These are phyloP conservation scores for Neocatenulostroma microsporum DNA, from an alignment of 2,329 filamentous ascomycete species.

Conservation along the genomic window DNA sequence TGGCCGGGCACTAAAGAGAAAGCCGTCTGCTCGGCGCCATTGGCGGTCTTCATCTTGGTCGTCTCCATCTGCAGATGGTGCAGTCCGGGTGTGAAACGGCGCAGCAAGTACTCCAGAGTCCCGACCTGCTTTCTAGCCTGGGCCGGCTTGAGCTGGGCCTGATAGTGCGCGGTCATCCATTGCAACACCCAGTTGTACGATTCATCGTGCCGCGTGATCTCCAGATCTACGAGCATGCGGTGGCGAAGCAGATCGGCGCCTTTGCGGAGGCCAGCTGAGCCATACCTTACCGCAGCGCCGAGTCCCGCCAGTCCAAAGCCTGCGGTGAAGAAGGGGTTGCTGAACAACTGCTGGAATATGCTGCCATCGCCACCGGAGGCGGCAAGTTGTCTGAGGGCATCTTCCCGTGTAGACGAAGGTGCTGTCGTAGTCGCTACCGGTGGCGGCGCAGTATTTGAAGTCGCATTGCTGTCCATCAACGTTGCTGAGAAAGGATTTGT, in stretches of 20 bases:
- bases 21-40: constrained; percentile 64
- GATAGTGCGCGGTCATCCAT: constrained; percentile 67
- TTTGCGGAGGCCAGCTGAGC: constrained; percentile 66
- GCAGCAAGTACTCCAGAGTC: constrained; percentile 47
- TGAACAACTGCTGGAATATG: constrained; percentile 38
- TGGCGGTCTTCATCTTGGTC: constrained; percentile 53
- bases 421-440: not conserved
- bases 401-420: constrained; percentile 14
- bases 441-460: not conserved
- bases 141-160: constrained; percentile 33
- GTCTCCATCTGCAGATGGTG: constrained; percentile 60
- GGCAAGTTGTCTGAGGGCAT: constrained; percentile 33
- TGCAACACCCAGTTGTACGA: constrained; percentile 91
- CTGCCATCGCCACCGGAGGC: constrained; percentile 31
- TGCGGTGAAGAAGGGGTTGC: constrained; percentile 49
- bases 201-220: constrained; percentile 88
- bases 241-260: constrained; percentile 68
- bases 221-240: constrained; percentile 86
- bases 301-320: constrained; percentile 85
- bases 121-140: constrained; percentile 26
- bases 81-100: constrained; percentile 51
- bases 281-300: constrained; percentile 72
- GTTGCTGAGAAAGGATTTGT: too few relatives aligned
- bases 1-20: constrained; percentile 89
- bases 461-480: constrained; percentile 30